phyloP scores from a whole-genome alignment of 2,329 filamentous ascomycete species.

The Ploettnerulaceae sp. region DNA sequence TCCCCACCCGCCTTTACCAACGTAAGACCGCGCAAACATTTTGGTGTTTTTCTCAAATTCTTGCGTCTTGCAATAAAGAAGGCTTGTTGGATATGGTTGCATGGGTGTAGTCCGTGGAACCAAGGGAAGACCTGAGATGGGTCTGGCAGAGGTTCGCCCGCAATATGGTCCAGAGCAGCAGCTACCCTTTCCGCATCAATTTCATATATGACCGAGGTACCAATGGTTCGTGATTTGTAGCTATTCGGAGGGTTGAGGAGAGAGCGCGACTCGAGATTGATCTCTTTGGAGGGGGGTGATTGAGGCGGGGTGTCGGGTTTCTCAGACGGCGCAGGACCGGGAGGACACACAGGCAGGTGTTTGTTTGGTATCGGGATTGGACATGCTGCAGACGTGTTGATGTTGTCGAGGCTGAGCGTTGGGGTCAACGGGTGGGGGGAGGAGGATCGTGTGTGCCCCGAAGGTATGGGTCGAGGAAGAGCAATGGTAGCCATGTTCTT shows the following conservation, averaged over 20 bases:
- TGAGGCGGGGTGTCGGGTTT: conserved; percentile 58
- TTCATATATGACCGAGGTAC: conserved; percentile 60
- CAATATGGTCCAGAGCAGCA: conserved; percentile 68
- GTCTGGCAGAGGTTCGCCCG: conserved; percentile 77
- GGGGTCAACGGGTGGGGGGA: conserved; percentile 46
- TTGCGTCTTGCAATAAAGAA: conserved; percentile 82
- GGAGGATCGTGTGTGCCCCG: conserved; percentile 26
- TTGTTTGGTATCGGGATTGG: conserved; percentile 75
- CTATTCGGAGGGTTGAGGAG: conserved; percentile 69
- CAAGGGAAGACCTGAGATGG: conserved; percentile 89
- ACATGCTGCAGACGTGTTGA: conserved; percentile 49
- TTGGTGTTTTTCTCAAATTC: conserved; percentile 63
- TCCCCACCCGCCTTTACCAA: conserved; percentile 87
- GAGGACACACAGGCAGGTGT: conserved; percentile 83
- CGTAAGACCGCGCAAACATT: conserved; percentile 74
- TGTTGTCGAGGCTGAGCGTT: conserved; percentile 45
- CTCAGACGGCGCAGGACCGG: conserved; percentile 59
- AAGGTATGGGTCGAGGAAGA: conserved; percentile 30
- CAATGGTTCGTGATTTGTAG: conserved; percentile 50
- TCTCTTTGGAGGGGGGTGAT: conserved; percentile 57
- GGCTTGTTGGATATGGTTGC: conserved; percentile 81
- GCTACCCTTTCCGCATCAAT: conserved; percentile 66
- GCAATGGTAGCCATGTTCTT: conserved; percentile 34
- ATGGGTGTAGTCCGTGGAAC: conserved; percentile 87
- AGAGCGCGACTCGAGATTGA: conserved; percentile 56